phyloP scores from a whole-genome alignment of 2,329 filamentous ascomycete genomes.

The Mycosphaerella sp. region DNA sequence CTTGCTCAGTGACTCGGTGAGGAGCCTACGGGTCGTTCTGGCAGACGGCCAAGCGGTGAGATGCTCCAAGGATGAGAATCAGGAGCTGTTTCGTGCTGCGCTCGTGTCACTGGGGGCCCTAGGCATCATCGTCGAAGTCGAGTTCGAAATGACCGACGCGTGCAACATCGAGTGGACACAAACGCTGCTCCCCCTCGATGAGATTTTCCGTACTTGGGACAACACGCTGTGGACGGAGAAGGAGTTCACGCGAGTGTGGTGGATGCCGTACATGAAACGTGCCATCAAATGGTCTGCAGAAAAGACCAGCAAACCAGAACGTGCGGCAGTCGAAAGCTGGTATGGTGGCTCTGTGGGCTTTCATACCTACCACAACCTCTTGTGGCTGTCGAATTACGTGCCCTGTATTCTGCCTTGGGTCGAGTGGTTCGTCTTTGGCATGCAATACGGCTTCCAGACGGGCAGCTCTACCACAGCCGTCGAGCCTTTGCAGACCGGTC shows the following conservation, averaged over 20 bases:
- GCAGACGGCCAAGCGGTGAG: conserved; percentile 67
- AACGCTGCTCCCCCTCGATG: conserved; percentile 62
- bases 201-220: conserved; percentile 66
- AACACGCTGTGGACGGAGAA: conserved; percentile 70
- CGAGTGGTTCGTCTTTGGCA: conserved; percentile 94
- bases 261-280: conserved; percentile 86
- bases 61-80: conserved; percentile 62
- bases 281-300: conserved; percentile 88
- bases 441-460: conserved; percentile 89
- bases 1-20: conserved; percentile 71
- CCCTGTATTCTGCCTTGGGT: conserved; percentile 78
- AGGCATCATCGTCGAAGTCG: conserved; percentile 85
- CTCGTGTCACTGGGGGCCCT: conserved; percentile 82
- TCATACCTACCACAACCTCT: conserved; percentile 83
- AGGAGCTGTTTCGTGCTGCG: conserved; percentile 79
- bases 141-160: conserved; percentile 69
- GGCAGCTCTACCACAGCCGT: conserved; percentile 64
- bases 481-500: conserved; percentile 69
- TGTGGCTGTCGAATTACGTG: conserved; percentile 70
- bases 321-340: conserved; percentile 60
- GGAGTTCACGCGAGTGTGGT: conserved; percentile 94
- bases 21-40: conserved; percentile 70
- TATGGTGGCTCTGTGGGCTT: conserved; percentile 79
- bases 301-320: conserved; percentile 58
- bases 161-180: conserved; percentile 87